Base-by-base conservation (phyloP, 1,139 yeast genomes). In the Starmera stellimalicola region DNA sequence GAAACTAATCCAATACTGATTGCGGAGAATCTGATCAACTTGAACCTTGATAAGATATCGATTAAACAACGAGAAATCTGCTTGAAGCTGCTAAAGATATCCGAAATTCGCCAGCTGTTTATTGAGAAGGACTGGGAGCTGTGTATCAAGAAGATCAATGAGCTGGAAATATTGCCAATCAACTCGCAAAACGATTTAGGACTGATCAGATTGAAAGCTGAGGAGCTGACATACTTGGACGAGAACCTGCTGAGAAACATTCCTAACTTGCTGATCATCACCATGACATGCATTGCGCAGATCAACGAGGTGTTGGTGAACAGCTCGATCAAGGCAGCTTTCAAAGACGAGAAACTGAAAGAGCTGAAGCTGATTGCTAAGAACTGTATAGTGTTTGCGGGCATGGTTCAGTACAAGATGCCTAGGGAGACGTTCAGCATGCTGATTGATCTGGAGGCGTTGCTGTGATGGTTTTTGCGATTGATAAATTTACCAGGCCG, bases 401-500 rank as follows among this genome's bases (percentile, higher is more conserved):
- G 97, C 36, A 81, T 91, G 79, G 82, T 91, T 27, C 95, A 87
- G 58, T 88, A 84, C 58, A 77, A 83, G 53, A 85, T 91, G 94
- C 95, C 97, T 5, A 70, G 94, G 41, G 96, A 88, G 50, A 78
- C 87, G 0, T 87, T 84, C 54, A 73, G 85, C 46, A 68, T 75
- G 34, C 62, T 87, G 50, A 79, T 85, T 30, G 73, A 71, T 43
- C 63, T 87, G 40, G 95, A 85, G 53, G 70, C 80, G 16, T 63
- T 60, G 51, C 31, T 48, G 31, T 48, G 30, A 20, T 34, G 15
- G 17, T 23, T 4, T n/a, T n/a, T n/a, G n/a, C n/a, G n/a, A n/a
- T n/a, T n/a, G n/a, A n/a, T n/a, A n/a, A n/a, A n/a, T n/a, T n/a
- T n/a, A n/a, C n/a, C 26, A 6, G 22, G 7, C 15, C 26, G 27